Evolutionary conservation across 2,329 filamentous ascomycete species (phyloP).

Genomic region (Mollisiaceae sp.): DNA sequence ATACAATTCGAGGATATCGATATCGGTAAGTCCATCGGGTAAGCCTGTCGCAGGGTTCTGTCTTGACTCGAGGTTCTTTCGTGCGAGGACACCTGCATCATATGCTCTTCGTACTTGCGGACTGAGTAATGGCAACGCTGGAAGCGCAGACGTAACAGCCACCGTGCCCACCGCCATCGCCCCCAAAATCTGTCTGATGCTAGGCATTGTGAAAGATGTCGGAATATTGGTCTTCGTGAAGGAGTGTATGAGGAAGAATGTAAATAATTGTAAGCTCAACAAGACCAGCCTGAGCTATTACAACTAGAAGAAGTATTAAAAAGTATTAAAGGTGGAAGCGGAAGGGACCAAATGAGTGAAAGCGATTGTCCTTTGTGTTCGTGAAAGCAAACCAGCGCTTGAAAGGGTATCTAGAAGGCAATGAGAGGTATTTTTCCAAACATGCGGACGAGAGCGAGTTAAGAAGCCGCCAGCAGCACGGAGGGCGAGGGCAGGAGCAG

Average conservation of each 20-base stretch:
- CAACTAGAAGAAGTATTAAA: conserved; percentile 32
- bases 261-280: conserved; percentile 33
- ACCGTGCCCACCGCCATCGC: conserved; percentile 37
- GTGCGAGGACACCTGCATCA: conserved; percentile 29
- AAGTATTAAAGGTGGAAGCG: conserved; percentile 28
- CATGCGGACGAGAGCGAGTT: conserved; percentile 27
- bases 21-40: conserved; percentile 50
- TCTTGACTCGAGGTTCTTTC: conserved; percentile 30
- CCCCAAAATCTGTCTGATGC: conserved; percentile 39
- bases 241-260: conserved; percentile 4
- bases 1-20: conserved; percentile 60
- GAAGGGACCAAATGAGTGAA: conserved; percentile 34
- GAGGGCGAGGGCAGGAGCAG: background rate
- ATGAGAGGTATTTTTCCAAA: conserved; percentile 30
- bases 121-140: conserved; percentile 38
- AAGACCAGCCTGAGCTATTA: conserved; percentile 43
- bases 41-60: conserved; percentile 41
- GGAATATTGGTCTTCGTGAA: conserved; percentile 10
- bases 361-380: conserved; percentile 36
- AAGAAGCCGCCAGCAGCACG: conserved; percentile 22
- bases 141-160: conserved; percentile 36
- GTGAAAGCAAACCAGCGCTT: conserved; percentile 45
- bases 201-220: conserved; percentile 38
- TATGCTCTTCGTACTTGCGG: conserved; percentile 34
- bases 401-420: conserved; percentile 32